phyloP scores from a whole-genome alignment of 495 filamentous ascomycete genomes.

The Penicillium alfredii region DNA sequence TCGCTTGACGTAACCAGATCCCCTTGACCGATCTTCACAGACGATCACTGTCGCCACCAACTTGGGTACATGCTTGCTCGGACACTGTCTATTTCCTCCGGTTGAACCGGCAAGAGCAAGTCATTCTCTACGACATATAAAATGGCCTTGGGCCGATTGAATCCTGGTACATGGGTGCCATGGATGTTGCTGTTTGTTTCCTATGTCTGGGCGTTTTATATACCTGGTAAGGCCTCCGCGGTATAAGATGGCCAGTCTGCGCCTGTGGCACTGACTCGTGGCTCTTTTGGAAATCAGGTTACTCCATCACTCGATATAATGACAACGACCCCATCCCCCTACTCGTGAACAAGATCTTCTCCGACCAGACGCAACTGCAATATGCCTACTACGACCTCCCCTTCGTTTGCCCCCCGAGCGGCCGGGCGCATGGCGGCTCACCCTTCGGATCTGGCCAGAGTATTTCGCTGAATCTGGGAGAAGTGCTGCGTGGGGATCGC shows the following conservation, averaged over 20 bases:
- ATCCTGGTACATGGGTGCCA: conserved; percentile 25
- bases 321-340: conserved; percentile 77
- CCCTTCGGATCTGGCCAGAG: conserved; percentile 73
- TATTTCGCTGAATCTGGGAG: conserved; percentile 85
- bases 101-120: conserved; percentile 15
- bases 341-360: conserved; percentile 94
- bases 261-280: conserved; percentile 16
- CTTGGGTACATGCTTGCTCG: too few relatives aligned
- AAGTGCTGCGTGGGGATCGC: conserved; percentile 85
- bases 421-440: conserved; percentile 59
- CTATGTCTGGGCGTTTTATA: conserved; percentile 61
- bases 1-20: too few relatives aligned
- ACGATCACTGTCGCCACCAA: too few relatives aligned
- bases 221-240: conserved; percentile 55
- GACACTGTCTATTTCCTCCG: conserved; percentile 11
- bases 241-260: neutral
- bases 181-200: conserved; percentile 38
- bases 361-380: conserved; percentile 84
- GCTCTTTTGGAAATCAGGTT: conserved; percentile 43
- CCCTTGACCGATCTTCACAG: too few relatives aligned
- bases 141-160: conserved; percentile 20
- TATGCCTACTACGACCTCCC: conserved; percentile 93
- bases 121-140: conserved; percentile 23
- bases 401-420: conserved; percentile 82
- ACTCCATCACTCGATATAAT: conserved; percentile 73